Evolutionary conservation across 1,284 basidiomycete genomes (phyloP), one percentile per base, ranked within the genome.

Genomic region (Phaffia rhodozyma): DNA sequence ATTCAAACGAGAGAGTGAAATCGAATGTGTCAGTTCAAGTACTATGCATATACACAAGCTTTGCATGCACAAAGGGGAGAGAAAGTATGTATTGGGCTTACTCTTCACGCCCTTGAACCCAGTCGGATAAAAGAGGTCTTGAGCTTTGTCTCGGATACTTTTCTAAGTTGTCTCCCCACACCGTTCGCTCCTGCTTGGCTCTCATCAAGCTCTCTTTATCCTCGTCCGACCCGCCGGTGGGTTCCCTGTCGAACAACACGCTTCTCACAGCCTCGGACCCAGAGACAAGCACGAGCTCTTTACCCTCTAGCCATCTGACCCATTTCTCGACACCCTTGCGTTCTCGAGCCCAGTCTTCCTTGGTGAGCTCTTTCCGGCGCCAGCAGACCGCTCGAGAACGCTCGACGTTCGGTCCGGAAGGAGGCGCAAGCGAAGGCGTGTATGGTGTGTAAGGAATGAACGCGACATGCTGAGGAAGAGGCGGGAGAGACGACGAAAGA

Each of bases 401-500:
- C 16, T 43, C 38, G 38, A 43, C 38, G 13, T 43, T 43, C 13
- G 38, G 38, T 43, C 38, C 38, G 6, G 38, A 43, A 43, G 38
- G 38, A 43, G 38, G 38, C 13, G 57, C 34, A 7, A 49, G 43
- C n/a, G 43, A 29, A 43, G 57, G 57, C 23, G 57, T 49, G 23
- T 58, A 58, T 1, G 57, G 57, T 49, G 57, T 58, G 43, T 58
- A 58, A 30, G 57, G 57, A 5, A 58, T 29, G 47, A 58, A 58
- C 5, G 57, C 47, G 21, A 29, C 25, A 29, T 58, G 57, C 18
- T 43, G 29, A 21, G 57, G 47, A 16, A 49, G 57, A 1, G 57
- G 57, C 11, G 57, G 57, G 5, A 58, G 27, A 21, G 57, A 58
- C 5, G 57, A 58, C 21, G 57, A 58, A 5, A 58, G 43, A 20